These are phyloP conservation scores for Lipomyces kockii DNA, from an alignment of 805 yeast genomes.

Conservation along the genomic window DNA sequence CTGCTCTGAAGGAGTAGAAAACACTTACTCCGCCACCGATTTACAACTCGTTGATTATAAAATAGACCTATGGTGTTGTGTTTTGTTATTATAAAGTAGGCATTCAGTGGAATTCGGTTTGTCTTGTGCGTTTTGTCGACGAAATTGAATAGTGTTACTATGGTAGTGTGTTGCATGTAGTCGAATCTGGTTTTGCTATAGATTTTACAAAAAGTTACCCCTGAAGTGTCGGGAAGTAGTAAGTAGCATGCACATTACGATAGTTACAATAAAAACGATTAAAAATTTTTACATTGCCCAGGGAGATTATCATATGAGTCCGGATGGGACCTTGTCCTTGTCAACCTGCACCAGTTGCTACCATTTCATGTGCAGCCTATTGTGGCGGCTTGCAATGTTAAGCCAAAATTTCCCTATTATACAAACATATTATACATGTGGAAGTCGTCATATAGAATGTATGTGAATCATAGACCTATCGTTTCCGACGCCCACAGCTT, in stretches of 20 bases:
- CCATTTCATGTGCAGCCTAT: background rate
- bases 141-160: background rate
- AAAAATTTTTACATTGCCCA: background rate
- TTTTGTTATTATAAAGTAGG: constrained; percentile 3
- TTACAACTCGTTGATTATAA: background rate
- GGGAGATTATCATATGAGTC: background rate
- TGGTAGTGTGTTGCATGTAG: background rate
- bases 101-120: background rate
- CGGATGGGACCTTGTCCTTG: background rate
- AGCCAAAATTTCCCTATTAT: background rate
- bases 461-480: constrained; percentile 3
- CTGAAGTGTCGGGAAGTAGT: background rate
- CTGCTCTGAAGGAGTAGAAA: constrained; percentile 18
- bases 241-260: background rate
- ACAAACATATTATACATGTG: background rate
- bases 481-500: constrained; percentile 58
- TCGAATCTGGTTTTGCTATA: background rate
- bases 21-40: background rate
- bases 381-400: background rate
- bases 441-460: background rate
- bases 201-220: background rate
- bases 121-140: background rate
- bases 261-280: background rate
- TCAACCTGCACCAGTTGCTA: too few relatives aligned
- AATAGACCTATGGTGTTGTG: background rate